Percentiles rank a stretch among this genome's conserved stretches.
Conservation (phyloP, 306 rosid species). For the Begonia masoniana region DNA sequence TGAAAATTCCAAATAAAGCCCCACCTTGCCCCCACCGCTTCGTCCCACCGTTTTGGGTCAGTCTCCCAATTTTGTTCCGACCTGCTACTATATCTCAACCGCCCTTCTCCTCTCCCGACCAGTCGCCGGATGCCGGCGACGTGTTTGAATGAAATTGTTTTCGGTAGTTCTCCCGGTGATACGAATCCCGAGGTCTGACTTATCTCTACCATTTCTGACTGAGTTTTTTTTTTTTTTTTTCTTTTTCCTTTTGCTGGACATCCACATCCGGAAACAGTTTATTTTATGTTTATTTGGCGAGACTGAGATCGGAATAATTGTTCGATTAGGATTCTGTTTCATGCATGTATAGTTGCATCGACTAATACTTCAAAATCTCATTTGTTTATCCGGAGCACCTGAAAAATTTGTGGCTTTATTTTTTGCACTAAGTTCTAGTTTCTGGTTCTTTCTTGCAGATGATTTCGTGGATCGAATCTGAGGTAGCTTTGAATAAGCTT, state of each 20-base stretch:
- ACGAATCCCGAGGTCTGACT: slow-evolving; percentile 1
- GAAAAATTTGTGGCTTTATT: too few species aligned
- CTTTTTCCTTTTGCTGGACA: slow-evolving; percentile 6
- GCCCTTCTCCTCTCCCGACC: not conserved
- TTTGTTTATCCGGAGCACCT: too few species aligned
- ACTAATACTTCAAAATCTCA: too few species aligned
- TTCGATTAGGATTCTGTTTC: not conserved
- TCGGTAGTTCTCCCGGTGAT: not conserved
- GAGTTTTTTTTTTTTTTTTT: slow-evolving; percentile 1
- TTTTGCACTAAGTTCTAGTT: too few species aligned
- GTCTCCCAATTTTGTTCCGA: too few species aligned
- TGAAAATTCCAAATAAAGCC: not conserved
- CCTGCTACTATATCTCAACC: not conserved
- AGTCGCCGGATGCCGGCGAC: not conserved
- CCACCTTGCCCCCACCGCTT: slow-evolving; percentile 5
- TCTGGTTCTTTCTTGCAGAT: too few species aligned
- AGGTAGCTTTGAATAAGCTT: not conserved
- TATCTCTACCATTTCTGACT: slow-evolving; percentile 5
- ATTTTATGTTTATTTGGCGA: too few species aligned
- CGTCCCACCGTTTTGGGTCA: slow-evolving; percentile 2
- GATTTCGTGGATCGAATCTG: too few species aligned
- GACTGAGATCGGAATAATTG: not conserved
- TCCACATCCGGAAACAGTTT: too few species aligned
- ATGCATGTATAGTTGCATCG: not conserved
- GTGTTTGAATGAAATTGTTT: slow-evolving; percentile 1